A percentile compares a stretch with the other conserved stretches of the same genome.
Evolutionary conservation across 169 alveolate genomes (phyloP).

Genomic region (Eimeria acervulina): DNA sequence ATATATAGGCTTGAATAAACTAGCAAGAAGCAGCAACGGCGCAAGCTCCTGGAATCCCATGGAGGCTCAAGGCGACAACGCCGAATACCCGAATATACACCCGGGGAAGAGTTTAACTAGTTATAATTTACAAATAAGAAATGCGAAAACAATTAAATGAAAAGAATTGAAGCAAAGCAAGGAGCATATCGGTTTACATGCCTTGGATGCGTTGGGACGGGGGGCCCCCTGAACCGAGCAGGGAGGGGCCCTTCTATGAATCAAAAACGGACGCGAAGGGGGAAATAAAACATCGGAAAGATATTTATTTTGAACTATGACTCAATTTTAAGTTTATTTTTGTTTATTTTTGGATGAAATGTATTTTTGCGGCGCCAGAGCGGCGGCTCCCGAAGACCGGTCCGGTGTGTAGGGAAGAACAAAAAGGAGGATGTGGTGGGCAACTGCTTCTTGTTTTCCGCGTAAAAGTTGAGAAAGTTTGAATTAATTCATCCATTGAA

Average conservation of each 20-base stretch:
- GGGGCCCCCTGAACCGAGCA: conserved; percentile 25
- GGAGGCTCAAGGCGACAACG: too few relatives aligned
- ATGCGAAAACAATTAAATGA: too few relatives aligned
- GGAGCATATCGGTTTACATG: not conserved
- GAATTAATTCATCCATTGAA: not conserved
- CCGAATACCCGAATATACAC: too few relatives aligned
- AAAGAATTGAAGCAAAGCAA: not conserved
- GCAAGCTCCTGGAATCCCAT: too few relatives aligned
- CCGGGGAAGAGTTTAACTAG: too few relatives aligned
- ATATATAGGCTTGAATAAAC: too few relatives aligned
- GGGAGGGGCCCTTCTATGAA: not conserved
- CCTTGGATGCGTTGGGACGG: not conserved
- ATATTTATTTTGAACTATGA: not conserved
- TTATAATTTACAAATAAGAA: too few relatives aligned
- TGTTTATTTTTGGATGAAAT: not conserved
- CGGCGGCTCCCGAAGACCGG: not conserved
- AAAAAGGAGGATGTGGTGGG: not conserved
- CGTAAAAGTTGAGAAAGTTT: not conserved
- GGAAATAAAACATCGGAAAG: not conserved
- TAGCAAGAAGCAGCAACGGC: too few relatives aligned
- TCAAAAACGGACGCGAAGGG: not conserved
- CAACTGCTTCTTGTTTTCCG: not conserved
- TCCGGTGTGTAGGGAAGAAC: not conserved
- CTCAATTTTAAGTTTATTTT: not conserved
- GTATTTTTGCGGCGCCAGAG: not conserved